A percentile compares a stretch with the other conserved stretches of the same genome.
Evolutionary conservation across 352 stramenopile genomes (phyloP).

Genomic region (Phytophthora hybrid): DNA sequence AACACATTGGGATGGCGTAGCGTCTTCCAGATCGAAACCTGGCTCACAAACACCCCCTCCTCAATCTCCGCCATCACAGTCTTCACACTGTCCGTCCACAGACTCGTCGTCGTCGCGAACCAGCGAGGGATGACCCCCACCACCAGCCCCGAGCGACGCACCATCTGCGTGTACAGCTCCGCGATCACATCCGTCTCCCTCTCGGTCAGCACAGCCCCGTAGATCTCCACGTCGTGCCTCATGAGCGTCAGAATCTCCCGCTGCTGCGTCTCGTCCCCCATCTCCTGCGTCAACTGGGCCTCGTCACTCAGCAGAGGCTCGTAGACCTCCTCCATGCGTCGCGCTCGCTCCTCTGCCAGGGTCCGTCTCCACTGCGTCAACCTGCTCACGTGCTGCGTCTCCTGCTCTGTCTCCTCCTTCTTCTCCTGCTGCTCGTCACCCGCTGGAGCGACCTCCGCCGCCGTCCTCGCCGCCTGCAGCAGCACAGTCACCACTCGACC

Average conservation of each 20-base stretch:
- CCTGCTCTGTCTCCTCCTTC: background rate
- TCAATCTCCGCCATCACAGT: background rate
- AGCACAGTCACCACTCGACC: background rate
- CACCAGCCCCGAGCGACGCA: background rate
- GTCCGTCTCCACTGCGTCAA: background rate
- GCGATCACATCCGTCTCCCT: background rate
- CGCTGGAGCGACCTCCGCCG: background rate
- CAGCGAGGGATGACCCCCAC: background rate
- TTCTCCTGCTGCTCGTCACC: background rate
- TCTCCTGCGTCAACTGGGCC: background rate
- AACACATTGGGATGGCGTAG: background rate
- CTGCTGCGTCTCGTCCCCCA: background rate
- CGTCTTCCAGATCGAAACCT: background rate
- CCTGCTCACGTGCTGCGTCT: background rate
- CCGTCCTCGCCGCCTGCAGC: background rate
- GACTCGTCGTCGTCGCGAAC: slow-evolving; percentile 4
- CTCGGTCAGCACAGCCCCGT: background rate
- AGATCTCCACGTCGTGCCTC: slow-evolving; percentile 1
- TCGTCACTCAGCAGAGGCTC: background rate
- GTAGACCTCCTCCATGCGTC: background rate
- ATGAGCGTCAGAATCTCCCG: background rate
- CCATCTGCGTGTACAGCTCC: background rate
- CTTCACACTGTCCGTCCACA: background rate
- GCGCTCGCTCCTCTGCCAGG: background rate
- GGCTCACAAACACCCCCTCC: background rate